Evolutionary conservation across 2,329 filamentous ascomycete genomes (phyloP), one percentile per base, ranked within the genome.

Genomic region (Metarhizium sp.): DNA sequence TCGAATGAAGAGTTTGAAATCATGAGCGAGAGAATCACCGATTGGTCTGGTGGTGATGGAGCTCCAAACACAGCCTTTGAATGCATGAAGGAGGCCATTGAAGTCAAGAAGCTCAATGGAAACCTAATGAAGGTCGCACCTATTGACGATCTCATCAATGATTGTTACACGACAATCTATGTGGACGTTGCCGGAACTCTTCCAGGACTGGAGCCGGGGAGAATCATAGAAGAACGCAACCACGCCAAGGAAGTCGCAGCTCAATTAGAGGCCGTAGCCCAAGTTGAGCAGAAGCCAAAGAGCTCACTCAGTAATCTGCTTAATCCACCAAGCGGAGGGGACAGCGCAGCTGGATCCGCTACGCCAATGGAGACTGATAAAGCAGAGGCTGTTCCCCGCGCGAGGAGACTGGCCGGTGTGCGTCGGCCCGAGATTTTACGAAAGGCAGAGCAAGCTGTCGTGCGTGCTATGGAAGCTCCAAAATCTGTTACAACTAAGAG

Each of bases 61-160:
- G 61, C 64, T 14, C 65, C 70, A 6, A 64, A 78, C 52, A 64
- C 70, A 0, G 75, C 77, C 1, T 73, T 84, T 52, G 72, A 71
- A 50, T 81, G 80, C 55, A 73, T 84, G 69, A 81, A 78, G 63
- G 81, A 84, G 50, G 73, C 75, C 0, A 76, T 82, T 10, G 81
- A 84, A 58, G 61, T 83, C 46, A 84, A 84, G 66, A 84, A 83
- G 67, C 80, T 96, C 48, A 99, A 99, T 66, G 86, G 86, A 45
- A 87, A 86, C 50, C 78, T 96, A 7, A 94, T 95, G 81, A 96
- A 96, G 70, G 81, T 87, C 0, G 81, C 84, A 0, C 78, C 86
- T 10, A 92, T 97, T 48, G 94, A 99, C 64, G 94, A 99, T 65
- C 79, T 97, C n/a, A 88, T 96, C 60, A 88, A 86, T 25, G 94